Conservation (phyloP, 225 moss, liverwort and hornwort genomes). For the Rhytidiadelphus loreus region DNA sequence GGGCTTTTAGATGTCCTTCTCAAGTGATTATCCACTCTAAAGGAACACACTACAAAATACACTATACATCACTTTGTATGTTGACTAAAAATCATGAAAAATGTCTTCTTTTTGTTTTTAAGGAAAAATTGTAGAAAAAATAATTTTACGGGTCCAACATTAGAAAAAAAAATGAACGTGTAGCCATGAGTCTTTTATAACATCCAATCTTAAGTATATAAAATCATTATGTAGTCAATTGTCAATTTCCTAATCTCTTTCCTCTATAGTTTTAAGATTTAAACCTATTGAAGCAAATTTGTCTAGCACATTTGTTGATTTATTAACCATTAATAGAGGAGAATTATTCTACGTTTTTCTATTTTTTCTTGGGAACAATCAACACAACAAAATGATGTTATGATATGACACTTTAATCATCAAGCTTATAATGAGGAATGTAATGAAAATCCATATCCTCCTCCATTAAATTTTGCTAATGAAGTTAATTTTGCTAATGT, state of each 20-base stretch:
- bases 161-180: neutral
- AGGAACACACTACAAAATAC: neutral
- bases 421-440: neutral
- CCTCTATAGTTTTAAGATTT: neutral
- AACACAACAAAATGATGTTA: neutral
- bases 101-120: fast-evolving
- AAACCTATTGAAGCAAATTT: neutral
- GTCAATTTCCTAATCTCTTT: fast-evolving
- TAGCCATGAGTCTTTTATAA: neutral
- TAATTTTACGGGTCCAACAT: neutral
- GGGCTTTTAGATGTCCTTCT: no score
- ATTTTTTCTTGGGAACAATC: neutral
- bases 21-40: neutral
- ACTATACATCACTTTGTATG: neutral
- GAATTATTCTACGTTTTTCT: neutral
- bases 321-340: neutral
- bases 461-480: neutral
- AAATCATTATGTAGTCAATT: neutral
- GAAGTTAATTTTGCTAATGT: no score
- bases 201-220: neutral
- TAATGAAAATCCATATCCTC: neutral
- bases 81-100: neutral
- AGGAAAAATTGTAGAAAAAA: neutral
- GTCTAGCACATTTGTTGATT: neutral
- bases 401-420: neutral